These are phyloP conservation scores for Kwoniella dejecticola DNA, from an alignment of 768 basidiomycete genomes.

Conservation along the genomic window DNA sequence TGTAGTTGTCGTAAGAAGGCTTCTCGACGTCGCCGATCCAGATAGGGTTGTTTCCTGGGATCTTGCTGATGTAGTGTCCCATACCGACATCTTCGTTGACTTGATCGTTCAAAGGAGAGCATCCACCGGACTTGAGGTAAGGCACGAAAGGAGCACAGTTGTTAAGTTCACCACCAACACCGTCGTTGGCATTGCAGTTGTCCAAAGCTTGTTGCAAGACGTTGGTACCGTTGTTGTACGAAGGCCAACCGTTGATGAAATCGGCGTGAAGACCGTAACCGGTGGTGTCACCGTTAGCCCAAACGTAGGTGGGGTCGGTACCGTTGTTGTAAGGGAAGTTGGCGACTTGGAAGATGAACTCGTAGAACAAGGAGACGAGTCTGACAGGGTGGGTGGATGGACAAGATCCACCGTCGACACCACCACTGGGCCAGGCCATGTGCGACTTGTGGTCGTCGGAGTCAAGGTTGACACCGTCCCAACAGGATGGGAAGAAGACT, in stretches of 20 bases:
- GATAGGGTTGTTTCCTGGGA: constrained; percentile 55
- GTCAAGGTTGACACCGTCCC: constrained; percentile 56
- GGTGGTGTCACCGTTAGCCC: constrained; percentile 54
- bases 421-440: constrained; percentile 55
- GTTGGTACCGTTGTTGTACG: constrained; percentile 49
- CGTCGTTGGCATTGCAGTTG: constrained; percentile 48
- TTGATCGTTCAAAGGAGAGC: constrained; percentile 46
- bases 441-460: constrained; percentile 55
- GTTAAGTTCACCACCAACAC: constrained; percentile 48
- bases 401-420: constrained; percentile 52
- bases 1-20: constrained; percentile 41
- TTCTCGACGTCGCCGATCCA: constrained; percentile 50
- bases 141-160: constrained; percentile 55
- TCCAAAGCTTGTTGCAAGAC: constrained; percentile 55
- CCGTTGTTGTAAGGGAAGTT: constrained; percentile 54
- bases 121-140: constrained; percentile 47
- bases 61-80: constrained; percentile 31
- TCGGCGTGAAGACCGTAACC: constrained; percentile 54
- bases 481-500: constrained; percentile 57
- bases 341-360: constrained; percentile 54
- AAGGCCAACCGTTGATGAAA: constrained; percentile 56
- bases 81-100: constrained; percentile 54
- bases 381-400: constrained; percentile 53
- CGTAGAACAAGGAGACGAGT: constrained; percentile 56
- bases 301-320: constrained; percentile 47